Evolutionary conservation across 805 yeast genomes (phyloP).

Genomic region (Saccharomyces eubayanus): DNA sequence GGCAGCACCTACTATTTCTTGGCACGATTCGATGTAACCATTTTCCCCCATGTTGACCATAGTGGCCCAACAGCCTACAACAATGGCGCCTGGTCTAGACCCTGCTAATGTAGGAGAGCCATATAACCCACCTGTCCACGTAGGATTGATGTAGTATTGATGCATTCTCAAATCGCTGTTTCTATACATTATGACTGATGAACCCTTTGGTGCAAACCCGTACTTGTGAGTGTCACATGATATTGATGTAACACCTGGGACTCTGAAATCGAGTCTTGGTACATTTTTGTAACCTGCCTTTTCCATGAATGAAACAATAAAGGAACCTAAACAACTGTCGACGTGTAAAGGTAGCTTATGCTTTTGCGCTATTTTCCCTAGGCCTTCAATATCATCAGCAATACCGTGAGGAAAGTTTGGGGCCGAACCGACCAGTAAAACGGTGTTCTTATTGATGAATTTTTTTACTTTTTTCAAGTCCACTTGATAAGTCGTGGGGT

Average conservation of each 20-base stretch:
- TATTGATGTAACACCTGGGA: slow-evolving; percentile 91
- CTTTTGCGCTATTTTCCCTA: slow-evolving; percentile 52
- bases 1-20: slow-evolving; percentile 59
- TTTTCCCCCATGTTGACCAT: slow-evolving; percentile 69
- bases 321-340: slow-evolving; percentile 93
- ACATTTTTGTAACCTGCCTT: slow-evolving; percentile 44
- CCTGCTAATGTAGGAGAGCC: slow-evolving; percentile 97
- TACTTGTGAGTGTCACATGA: slow-evolving; percentile 99
- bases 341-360: slow-evolving; percentile 84
- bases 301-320: slow-evolving; percentile 71
- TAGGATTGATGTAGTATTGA: slow-evolving; percentile 76
- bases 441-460: slow-evolving; percentile 70
- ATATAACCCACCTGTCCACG: slow-evolving; percentile 92
- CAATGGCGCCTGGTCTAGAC: slow-evolving; percentile 91
- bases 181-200: slow-evolving; percentile 87
- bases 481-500: slow-evolving; percentile 58
- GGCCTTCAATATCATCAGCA: slow-evolving; percentile 73
- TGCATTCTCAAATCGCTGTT: slow-evolving; percentile 53
- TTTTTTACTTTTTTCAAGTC: slow-evolving; percentile 53
- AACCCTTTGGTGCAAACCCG: slow-evolving; percentile 97
- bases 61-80: slow-evolving; percentile 99
- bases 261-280: slow-evolving; percentile 67
- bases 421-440: slow-evolving; percentile 83
- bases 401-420: slow-evolving; percentile 98
- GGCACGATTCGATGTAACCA: slow-evolving; percentile 68